Conservation (phyloP, 805 yeast genomes). For the Candida alai region DNA sequence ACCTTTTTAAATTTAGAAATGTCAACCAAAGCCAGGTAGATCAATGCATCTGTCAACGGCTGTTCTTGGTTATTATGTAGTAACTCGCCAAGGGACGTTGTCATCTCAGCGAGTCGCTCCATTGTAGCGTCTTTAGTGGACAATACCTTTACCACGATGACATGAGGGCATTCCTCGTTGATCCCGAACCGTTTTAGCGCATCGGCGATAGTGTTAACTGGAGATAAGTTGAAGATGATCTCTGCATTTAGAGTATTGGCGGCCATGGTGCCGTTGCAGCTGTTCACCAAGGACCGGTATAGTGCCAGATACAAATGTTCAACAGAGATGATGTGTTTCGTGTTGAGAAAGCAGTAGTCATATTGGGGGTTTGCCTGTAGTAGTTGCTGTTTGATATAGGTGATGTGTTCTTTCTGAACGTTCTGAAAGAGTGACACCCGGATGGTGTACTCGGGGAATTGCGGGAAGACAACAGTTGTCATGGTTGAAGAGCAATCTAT, state of each 20-base stretch:
- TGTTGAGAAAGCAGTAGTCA: slow-evolving; percentile 65
- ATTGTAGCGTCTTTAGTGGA: slow-evolving; percentile 12
- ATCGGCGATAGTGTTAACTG: slow-evolving; percentile 68
- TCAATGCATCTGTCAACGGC: slow-evolving; percentile 10
- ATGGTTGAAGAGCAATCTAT: neutral
- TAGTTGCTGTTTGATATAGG: slow-evolving; percentile 42
- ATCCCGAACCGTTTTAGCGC: slow-evolving; percentile 71
- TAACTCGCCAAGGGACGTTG: slow-evolving; percentile 15
- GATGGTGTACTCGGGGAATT: slow-evolving; percentile 37
- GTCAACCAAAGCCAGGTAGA: slow-evolving; percentile 17
- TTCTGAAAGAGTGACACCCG: slow-evolving; percentile 42
- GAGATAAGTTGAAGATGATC: slow-evolving; percentile 62
- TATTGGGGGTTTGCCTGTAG: slow-evolving; percentile 43
- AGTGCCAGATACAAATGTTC: slow-evolving; percentile 63
- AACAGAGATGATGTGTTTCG: slow-evolving; percentile 50
- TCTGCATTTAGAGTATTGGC: slow-evolving; percentile 72
- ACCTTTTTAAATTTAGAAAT: slow-evolving; percentile 30
- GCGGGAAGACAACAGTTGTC: slow-evolving; percentile 35
- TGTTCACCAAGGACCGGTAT: slow-evolving; percentile 57
- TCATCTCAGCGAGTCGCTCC: slow-evolving; percentile 20
- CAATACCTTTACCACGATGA: slow-evolving; percentile 52
- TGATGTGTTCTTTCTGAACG: slow-evolving; percentile 36
- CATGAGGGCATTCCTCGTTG: slow-evolving; percentile 40
- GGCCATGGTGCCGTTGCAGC: slow-evolving; percentile 43
- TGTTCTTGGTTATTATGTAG: no score